A percentile compares a stretch with the other conserved stretches of the same genome.
Conservation (phyloP, 805 yeast genomes). For the Ogataea naganishii region DNA sequence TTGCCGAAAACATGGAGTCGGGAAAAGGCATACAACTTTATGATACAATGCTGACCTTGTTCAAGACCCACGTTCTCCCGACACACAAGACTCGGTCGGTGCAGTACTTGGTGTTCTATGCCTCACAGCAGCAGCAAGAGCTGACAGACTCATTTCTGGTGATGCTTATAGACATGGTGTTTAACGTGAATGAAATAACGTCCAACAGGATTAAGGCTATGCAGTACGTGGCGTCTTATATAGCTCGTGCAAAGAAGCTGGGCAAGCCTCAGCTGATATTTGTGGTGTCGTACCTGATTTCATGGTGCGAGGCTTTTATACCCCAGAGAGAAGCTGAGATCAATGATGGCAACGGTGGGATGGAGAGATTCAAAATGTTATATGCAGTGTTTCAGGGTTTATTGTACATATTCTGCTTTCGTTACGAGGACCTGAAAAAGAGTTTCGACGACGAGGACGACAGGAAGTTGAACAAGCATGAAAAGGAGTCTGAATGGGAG, state of each 20-base stretch:
- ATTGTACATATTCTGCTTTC: constrained; percentile 85
- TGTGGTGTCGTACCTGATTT: constrained; percentile 72
- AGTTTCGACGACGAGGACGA: constrained; percentile 7
- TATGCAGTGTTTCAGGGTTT: constrained; percentile 89
- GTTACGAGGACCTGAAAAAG: constrained; percentile 53
- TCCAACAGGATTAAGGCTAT: constrained; percentile 80
- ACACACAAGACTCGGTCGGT: constrained; percentile 87
- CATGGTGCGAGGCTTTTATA: constrained; percentile 78
- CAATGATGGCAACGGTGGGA: constrained; percentile 52
- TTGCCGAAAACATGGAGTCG: constrained; percentile 39
- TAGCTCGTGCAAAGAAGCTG: constrained; percentile 76
- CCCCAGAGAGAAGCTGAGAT: constrained; percentile 82
- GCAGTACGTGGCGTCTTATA: constrained; percentile 85
- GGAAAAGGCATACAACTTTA: constrained; percentile 65
- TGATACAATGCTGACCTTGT: constrained; percentile 65
- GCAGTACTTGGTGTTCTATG: constrained; percentile 75
- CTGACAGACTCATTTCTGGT: constrained; percentile 80
- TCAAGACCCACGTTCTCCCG: constrained; percentile 76
- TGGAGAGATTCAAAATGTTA: constrained; percentile 85
- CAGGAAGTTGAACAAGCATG: constrained; percentile 14
- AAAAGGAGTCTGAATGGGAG: constrained; percentile 52
- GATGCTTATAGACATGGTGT: constrained; percentile 72
- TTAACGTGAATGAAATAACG: constrained; percentile 56
- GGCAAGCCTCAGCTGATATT: constrained; percentile 67
- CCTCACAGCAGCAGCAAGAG: constrained; percentile 75